Evolutionary conservation across 805 yeast genomes (phyloP).

Genomic region (Candida pseudoglaebosa): DNA sequence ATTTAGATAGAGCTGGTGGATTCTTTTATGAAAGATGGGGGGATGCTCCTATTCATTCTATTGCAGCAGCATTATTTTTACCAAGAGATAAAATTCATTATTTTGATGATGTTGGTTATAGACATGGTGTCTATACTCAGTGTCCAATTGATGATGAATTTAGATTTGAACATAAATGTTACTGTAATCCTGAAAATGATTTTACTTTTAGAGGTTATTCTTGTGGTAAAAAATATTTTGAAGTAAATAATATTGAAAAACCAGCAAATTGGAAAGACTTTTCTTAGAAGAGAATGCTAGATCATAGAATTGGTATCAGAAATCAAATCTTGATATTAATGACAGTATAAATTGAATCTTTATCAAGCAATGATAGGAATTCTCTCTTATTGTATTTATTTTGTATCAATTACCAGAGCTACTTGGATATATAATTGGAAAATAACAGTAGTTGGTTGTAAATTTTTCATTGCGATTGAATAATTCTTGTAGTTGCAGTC

Average conservation of each 20-base stretch:
- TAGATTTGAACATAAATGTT: slow-evolving; percentile 59
- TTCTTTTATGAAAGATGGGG: slow-evolving; percentile 92
- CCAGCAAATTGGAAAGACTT: slow-evolving; percentile 70
- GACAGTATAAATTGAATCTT: too few relatives aligned
- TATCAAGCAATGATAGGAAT: too few relatives aligned
- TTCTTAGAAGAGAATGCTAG: too few relatives aligned
- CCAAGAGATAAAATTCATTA: slow-evolving; percentile 64
- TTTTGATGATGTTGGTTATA: slow-evolving; percentile 83
- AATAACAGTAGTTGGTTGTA: too few relatives aligned
- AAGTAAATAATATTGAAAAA: slow-evolving; percentile 50
- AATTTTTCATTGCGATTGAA: too few relatives aligned
- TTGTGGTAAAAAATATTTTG: slow-evolving; percentile 63
- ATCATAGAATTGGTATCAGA: too few relatives aligned
- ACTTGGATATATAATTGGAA: too few relatives aligned
- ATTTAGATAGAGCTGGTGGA: slow-evolving; percentile 75
- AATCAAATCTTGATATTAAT: too few relatives aligned
- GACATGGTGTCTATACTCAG: slow-evolving; percentile 73
- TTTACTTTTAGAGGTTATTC: slow-evolving; percentile 67
- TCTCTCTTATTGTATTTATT: too few relatives aligned
- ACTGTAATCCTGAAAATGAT: slow-evolving; percentile 70
- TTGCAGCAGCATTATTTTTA: slow-evolving; percentile 76
- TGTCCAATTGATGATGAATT: slow-evolving; percentile 67
- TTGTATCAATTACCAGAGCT: too few relatives aligned
- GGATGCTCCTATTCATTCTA: slow-evolving; percentile 86
- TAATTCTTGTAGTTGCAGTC: too few relatives aligned